Evolutionary conservation across 306 rosid species (phyloP).

Genomic region (Myrica gale): DNA sequence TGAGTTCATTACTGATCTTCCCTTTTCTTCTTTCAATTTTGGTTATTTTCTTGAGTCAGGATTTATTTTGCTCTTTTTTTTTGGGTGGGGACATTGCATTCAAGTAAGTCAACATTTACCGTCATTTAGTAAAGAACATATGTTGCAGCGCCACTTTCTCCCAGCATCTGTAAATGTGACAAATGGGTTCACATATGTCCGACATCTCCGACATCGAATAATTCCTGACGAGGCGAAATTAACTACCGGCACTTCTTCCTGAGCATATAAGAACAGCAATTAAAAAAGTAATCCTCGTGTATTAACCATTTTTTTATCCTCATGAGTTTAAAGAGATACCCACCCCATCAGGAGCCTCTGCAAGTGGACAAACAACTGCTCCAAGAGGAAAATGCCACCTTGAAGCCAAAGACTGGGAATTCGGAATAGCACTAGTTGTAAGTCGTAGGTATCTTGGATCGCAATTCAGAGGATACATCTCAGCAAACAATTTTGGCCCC

Average conservation of each 20-base stretch:
- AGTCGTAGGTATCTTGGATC: conserved; percentile 71
- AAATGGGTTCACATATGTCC: conserved; percentile 88
- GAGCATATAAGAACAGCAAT: conserved; percentile 25
- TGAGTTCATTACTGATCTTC: background rate
- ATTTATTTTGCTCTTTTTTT: no score
- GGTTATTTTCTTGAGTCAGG: no score
- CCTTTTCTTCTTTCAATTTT: conserved; percentile 2
- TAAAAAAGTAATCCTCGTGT: conserved; percentile 18
- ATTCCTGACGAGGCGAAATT: conserved; percentile 77
- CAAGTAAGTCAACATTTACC: conserved; percentile 53
- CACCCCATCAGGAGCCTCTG: conserved; percentile 88
- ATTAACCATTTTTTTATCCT: conserved; percentile 22
- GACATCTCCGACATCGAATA: conserved; percentile 97
- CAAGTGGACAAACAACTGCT: conserved; percentile 97
- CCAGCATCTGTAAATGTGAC: conserved; percentile 93
- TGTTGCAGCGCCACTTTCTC: conserved; percentile 94
- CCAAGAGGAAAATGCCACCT: conserved; percentile 99
- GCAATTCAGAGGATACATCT: conserved; percentile 72
- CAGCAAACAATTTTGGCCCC: conserved; percentile 59
- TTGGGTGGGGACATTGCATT: conserved; percentile 1
- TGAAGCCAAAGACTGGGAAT: conserved; percentile 90
- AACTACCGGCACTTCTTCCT: conserved; percentile 95
- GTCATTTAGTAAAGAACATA: conserved; percentile 87
- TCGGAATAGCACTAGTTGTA: conserved; percentile 82
- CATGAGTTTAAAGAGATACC: conserved; percentile 36